Evolutionary conservation across 2,329 filamentous ascomycete species (phyloP), one percentile per base, ranked within the genome.

Genomic region (Zymoseptoria crescenta): DNA sequence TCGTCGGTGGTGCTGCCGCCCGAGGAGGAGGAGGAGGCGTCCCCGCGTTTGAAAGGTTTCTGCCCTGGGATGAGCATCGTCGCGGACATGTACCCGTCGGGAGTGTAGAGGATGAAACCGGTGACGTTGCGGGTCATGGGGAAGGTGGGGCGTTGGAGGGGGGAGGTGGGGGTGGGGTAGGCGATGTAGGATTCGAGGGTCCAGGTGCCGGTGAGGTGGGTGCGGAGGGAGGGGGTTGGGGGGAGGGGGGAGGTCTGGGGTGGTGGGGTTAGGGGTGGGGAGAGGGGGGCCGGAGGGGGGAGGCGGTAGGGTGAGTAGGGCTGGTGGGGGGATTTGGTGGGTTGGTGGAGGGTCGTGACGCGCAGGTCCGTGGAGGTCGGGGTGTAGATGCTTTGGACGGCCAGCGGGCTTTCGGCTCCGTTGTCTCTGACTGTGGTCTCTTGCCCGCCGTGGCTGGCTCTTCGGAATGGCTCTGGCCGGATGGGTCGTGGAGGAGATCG

Each of bases 61-160:
- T 75, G 73, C 4, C 72, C 72, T 2, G 73, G 73, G 8, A 72
- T 73, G 51, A 72, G 62, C 64, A 75, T 70, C 59, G 74, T 70
- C 28, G 72, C 72, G 13, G 71, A 72, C 70, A 75, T 72, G 66
- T 75, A 73, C 28, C 73, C 72, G 61, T 74, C 71, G 9, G 72
- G 70, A 0, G 73, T 74, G 64, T 74, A 74, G 65, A 74, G 68
- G 60, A 74, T 73, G 61, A 72, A 72, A 13, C 73, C 73, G 8
- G 68, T 69, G 49, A 70, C 70, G 56, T 70, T 70, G 57, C 69
- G 67, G n/a, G 71, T 73, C 69, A 74, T 73, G 10, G 73, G 73
- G 55, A 69, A 73, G 10, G 69, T 72, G 6, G 70, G 68, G 50
- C 70, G 61, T 59, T 72, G 70, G 27, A 72, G 65, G 8, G 64